Evolutionary conservation across 2,329 filamentous ascomycete species (phyloP), one percentile per base, ranked within the genome.

Genomic region (Stagonosporopsis rhizophila): DNA sequence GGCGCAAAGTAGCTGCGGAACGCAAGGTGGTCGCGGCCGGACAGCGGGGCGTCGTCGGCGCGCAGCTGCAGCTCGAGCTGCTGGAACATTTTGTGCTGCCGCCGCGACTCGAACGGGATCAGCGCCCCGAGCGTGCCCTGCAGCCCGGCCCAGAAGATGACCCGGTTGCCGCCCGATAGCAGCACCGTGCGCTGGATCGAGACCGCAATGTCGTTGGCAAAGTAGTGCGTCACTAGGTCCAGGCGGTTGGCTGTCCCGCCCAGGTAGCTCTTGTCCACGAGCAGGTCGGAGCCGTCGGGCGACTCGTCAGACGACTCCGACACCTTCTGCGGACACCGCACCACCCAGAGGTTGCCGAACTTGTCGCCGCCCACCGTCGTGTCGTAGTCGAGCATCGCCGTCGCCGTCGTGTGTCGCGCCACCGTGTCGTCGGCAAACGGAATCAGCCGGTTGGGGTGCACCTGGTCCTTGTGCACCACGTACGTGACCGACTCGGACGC

Each of bases 61-160:
- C 94, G 86, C 74, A 99, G 83, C 71, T 96, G 91, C 71, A 90
- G 88, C 78, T 99, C 95, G 22, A 99, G 83, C 59, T 87, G 92
- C 75, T 97, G 93, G 85, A 99, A 99, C 79, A 99, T 98, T 75
- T 98, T 95, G 45, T 96, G 91, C 69, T 98, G 94, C 72, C 98
- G 93, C 34, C 96, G 89, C 60, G 88, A 89, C 42, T 92, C 82
- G 72, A 99, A 98, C 0, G 96, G 95, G 42, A 99, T 89, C 44
- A 99, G 83, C 49, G 96, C 91, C 44, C 94, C 95, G 35, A 99
- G 86, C 0, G 95, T 98, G 44, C 95, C 96, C 77, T 97, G 94
- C 17, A 99, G 82, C 19, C 96, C 96, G 62, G 89, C 90, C 95
- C 95, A 99, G 48, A 99, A 83, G 2, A 99, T 80, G 37, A 98